These are phyloP conservation scores for Didymella pinodella DNA, from an alignment of 2,329 filamentous ascomycete species.

Conservation along the genomic window DNA sequence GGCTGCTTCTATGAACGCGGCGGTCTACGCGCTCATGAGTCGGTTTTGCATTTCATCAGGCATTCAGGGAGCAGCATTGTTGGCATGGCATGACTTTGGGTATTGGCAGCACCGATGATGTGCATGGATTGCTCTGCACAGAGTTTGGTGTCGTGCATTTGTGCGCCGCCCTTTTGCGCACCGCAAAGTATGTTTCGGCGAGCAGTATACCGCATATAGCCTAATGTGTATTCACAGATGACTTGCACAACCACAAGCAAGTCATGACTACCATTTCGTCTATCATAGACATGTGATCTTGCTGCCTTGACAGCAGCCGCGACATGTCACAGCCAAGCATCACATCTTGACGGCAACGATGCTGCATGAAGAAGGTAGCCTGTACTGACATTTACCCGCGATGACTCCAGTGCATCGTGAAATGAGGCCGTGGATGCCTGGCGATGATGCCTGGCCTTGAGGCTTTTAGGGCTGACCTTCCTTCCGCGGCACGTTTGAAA, in stretches of 20 bases:
- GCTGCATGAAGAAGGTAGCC: neutral
- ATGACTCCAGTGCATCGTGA: slow-evolving; percentile 4
- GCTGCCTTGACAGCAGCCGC: neutral
- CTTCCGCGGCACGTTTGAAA: slow-evolving; percentile 8
- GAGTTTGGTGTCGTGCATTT: neutral
- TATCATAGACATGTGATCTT: neutral
- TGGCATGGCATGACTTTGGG: neutral
- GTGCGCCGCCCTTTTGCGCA: neutral
- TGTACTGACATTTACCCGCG: neutral
- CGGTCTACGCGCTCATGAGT: neutral
- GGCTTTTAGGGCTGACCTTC: slow-evolving; percentile 10
- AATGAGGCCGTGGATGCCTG: slow-evolving; percentile 11
- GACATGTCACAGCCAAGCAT: slow-evolving; percentile 7
- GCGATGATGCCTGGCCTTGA: slow-evolving; percentile 8
- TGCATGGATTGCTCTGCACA: neutral
- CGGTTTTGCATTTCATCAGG: neutral
- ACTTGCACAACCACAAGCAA: slow-evolving; percentile 5
- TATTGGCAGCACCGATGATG: neutral
- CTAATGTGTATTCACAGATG: neutral
- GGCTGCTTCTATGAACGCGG: neutral
- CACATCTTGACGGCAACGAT: neutral
- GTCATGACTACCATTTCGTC: neutral
- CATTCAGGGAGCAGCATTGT: slow-evolving; percentile 5
- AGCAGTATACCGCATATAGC: neutral
- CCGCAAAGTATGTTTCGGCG: neutral